Evolutionary conservation across 208 protist genomes (phyloP).

Genomic region (Leishmania aethiopica): DNA sequence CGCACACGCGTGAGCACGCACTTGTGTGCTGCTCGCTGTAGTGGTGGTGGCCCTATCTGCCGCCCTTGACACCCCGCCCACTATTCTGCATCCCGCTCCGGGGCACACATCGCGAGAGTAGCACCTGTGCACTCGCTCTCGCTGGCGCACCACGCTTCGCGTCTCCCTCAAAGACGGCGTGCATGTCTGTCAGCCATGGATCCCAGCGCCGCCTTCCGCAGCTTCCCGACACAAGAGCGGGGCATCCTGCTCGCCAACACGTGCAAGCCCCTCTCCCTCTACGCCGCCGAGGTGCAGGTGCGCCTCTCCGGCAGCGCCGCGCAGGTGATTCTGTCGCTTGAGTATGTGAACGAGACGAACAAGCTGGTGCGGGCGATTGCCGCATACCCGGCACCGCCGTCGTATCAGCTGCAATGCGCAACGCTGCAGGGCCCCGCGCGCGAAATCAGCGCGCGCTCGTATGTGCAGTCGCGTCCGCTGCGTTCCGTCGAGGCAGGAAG

Average conservation of each 20-base stretch:
- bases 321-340: conserved; percentile 55
- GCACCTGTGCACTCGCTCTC: background rate
- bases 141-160: background rate
- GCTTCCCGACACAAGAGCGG: conserved; percentile 37
- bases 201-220: conserved; percentile 42
- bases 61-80: background rate
- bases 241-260: conserved; percentile 53
- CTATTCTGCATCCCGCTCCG: no score
- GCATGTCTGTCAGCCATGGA: conserved; percentile 9
- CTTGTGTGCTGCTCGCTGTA: background rate
- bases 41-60: background rate
- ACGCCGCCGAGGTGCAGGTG: conserved; percentile 50
- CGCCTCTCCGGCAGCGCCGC: conserved; percentile 53
- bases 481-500: conserved; percentile 19
- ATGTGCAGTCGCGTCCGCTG: conserved; percentile 13
- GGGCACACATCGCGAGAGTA: background rate
- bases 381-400: conserved; percentile 56
- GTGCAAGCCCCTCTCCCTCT: conserved; percentile 65
- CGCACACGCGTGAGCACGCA: background rate
- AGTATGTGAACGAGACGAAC: conserved; percentile 78
- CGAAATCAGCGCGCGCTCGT: conserved; percentile 5
- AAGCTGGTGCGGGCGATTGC: conserved; percentile 49
- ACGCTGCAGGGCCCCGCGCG: conserved; percentile 22
- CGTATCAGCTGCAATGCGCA: conserved; percentile 53
- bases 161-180: background rate